These are phyloP conservation scores for Phlyctochytrium planicorne DNA, from an alignment of 192 early-diverging fungal genomes.

Conservation along the genomic window DNA sequence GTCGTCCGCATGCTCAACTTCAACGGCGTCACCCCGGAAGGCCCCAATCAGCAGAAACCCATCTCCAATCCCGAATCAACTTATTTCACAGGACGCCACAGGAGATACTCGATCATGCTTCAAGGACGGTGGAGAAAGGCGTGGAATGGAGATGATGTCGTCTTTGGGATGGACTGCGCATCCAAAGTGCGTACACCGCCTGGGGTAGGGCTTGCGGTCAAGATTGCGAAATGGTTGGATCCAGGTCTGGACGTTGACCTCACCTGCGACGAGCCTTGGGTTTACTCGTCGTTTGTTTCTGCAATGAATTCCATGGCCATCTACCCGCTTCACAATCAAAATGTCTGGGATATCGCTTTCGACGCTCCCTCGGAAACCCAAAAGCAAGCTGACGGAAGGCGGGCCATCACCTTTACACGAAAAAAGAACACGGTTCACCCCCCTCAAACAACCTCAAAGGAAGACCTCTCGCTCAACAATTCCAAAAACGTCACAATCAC, in stretches of 20 bases:
- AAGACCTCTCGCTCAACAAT: background rate
- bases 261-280: constrained; percentile 25
- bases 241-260: constrained; percentile 36
- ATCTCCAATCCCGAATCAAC: constrained; percentile 30
- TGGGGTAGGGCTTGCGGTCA: constrained; percentile 30
- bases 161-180: constrained; percentile 41
- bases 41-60: background rate
- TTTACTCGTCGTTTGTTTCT: constrained; percentile 33
- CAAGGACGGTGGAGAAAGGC: constrained; percentile 41
- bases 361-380: background rate
- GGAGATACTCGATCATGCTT: constrained; percentile 40
- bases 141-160: constrained; percentile 40
- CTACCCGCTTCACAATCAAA: constrained; percentile 16
- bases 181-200: constrained; percentile 24
- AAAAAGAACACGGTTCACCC: background rate
- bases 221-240: constrained; percentile 49
- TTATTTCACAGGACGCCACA: constrained; percentile 43
- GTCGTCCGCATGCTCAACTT: constrained; percentile 37
- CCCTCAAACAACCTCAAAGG: background rate
- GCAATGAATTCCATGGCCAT: constrained; percentile 44
- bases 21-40: constrained; percentile 31
- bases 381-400: no score
- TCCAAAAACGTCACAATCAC: background rate
- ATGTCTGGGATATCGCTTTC: constrained; percentile 5
- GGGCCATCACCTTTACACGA: constrained; percentile 1